Conservation (phyloP, 2,329 filamentous ascomycete genomes). For the Penicillium italicum region DNA sequence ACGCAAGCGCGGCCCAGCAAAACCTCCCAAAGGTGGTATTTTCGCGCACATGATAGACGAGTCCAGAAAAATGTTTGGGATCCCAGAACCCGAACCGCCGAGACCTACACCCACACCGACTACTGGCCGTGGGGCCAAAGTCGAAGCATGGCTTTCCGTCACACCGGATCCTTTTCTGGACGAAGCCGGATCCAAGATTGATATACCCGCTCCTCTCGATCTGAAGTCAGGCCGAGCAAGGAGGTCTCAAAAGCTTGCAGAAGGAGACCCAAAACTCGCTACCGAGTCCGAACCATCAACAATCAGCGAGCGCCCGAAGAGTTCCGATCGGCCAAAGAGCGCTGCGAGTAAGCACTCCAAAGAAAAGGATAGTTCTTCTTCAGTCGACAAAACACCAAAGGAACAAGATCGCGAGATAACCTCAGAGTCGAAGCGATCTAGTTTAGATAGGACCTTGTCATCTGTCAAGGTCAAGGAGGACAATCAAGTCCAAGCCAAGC, state of each 20-base stretch:
- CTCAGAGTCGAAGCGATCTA: conserved; percentile 21
- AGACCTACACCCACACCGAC: conserved; percentile 41
- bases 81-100: conserved; percentile 36
- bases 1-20: conserved; percentile 32
- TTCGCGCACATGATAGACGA: conserved; percentile 45
- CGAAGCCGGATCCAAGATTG: conserved; percentile 31
- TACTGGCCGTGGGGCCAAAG: conserved; percentile 47
- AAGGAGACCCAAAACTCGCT: conserved; percentile 15
- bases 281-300: conserved; percentile 25
- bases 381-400: conserved; percentile 12
- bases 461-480: conserved; percentile 17
- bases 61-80: conserved; percentile 46
- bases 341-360: conserved; percentile 21
- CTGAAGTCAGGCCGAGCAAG: conserved; percentile 39
- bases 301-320: conserved; percentile 19
- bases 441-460: conserved; percentile 15
- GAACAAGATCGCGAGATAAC: conserved; percentile 4
- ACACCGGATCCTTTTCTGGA: conserved; percentile 56
- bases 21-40: conserved; percentile 41
- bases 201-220: conserved; percentile 42
- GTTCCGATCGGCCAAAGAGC: conserved; percentile 24
- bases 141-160: conserved; percentile 60
- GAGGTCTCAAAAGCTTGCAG: conserved; percentile 25
- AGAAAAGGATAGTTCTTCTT: conserved; percentile 17
- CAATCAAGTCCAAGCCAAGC: conserved; percentile 11